phyloP scores from a whole-genome alignment of 139 green algal species.

The Coelastrella sp. region DNA sequence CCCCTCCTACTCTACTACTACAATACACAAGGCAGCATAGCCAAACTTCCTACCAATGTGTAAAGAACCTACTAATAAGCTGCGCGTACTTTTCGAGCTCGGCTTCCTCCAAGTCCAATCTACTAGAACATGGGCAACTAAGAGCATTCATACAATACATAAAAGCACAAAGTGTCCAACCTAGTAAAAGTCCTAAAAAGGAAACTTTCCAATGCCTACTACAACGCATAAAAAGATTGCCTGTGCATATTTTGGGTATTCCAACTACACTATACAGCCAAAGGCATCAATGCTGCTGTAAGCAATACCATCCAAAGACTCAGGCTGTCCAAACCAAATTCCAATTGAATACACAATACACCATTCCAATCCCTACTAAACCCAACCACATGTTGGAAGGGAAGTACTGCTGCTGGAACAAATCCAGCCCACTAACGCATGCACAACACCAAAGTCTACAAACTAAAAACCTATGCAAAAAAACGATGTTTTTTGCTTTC shows the following conservation, averaged over 20 bases:
- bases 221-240: slow-evolving; percentile 71
- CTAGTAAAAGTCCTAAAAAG: slow-evolving; percentile 71
- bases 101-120: slow-evolving; percentile 69
- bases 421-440: slow-evolving; percentile 18
- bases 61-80: slow-evolving; percentile 80
- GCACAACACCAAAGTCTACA: slow-evolving; percentile 8
- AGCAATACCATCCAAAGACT: slow-evolving; percentile 79
- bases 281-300: slow-evolving; percentile 74
- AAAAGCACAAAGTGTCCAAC: slow-evolving; percentile 75
- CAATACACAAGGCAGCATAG: slow-evolving; percentile 70
- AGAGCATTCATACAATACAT: slow-evolving; percentile 81
- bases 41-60: slow-evolving; percentile 64
- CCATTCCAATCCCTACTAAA: background rate
- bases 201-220: slow-evolving; percentile 71
- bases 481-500: slow-evolving; percentile 21
- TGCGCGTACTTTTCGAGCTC: slow-evolving; percentile 74
- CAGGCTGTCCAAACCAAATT: slow-evolving; percentile 66
- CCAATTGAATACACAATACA: background rate
- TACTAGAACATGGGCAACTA: slow-evolving; percentile 79
- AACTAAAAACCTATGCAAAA: background rate
- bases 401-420: background rate
- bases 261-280: slow-evolving; percentile 75
- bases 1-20: slow-evolving; percentile 68
- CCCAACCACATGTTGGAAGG: slow-evolving; percentile 9
- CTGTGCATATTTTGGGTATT: slow-evolving; percentile 62